A percentile compares a stretch with the other conserved stretches of the same genome.
Conservation (phyloP, 2,329 filamentous ascomycete genomes). For the Pestalotiopsis sp. region DNA sequence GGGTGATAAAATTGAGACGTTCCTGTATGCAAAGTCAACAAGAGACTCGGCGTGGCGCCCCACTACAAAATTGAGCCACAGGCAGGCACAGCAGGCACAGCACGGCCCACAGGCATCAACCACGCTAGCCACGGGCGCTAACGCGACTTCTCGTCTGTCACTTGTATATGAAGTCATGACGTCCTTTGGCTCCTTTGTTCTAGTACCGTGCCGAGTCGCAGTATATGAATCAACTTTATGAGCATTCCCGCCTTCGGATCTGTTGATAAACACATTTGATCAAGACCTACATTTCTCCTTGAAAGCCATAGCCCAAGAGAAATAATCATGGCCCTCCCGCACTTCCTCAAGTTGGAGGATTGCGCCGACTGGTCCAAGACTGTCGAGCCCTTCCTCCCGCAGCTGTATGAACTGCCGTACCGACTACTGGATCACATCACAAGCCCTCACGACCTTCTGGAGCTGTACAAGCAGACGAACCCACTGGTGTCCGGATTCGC, state of each 20-base stretch:
- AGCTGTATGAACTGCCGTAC: constrained; percentile 70
- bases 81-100: no score
- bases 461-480: constrained; percentile 83
- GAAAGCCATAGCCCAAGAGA: not conserved
- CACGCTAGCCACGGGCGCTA: not conserved
- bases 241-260: not conserved
- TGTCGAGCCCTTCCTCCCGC: constrained; percentile 72
- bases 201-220: not conserved
- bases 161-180: constrained; percentile 1
- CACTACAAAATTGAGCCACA: not conserved
- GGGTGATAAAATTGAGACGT: not conserved
- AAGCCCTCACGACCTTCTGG: constrained; percentile 62
- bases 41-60: not conserved
- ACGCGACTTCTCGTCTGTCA: not conserved
- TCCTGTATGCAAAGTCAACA: constrained; percentile 4
- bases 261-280: not conserved
- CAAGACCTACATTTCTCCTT: not conserved
- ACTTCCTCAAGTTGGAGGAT: constrained; percentile 70
- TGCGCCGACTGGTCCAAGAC: constrained; percentile 76
- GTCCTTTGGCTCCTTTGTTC: not conserved
- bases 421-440: constrained; percentile 62
- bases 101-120: not conserved
- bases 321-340: constrained; percentile 67
- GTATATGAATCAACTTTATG: not conserved
- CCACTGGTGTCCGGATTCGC: constrained; percentile 77